Conservation (phyloP, 176 grass and related monocot species). For the Zea luxurians region DNA sequence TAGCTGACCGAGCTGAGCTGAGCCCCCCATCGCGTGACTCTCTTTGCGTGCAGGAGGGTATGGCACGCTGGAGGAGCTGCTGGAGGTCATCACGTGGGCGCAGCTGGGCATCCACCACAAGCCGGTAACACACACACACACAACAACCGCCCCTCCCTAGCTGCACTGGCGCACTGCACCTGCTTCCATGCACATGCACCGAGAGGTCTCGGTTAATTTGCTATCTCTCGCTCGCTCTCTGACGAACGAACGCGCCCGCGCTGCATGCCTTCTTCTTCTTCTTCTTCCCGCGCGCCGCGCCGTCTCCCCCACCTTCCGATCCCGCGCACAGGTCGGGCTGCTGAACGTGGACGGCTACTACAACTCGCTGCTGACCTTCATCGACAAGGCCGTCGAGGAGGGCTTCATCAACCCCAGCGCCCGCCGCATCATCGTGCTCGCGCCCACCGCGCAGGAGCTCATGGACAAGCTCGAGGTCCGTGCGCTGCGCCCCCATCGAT, state of each 20-base stretch:
- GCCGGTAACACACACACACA: conserved; percentile 42
- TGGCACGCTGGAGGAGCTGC: conserved; percentile 96
- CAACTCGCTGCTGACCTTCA: conserved; percentile 96
- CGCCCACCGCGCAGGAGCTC: conserved; percentile 81
- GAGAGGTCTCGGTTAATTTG: not conserved
- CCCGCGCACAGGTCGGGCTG: conserved; percentile 62
- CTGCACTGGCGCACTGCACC: too few species aligned
- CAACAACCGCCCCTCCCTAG: too few species aligned
- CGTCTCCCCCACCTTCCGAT: too few species aligned
- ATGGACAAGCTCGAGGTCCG: conserved; percentile 93
- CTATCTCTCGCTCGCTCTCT: not conserved
- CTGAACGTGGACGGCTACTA: conserved; percentile 99
- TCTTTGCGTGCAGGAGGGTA: conserved; percentile 89
- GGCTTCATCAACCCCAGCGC: conserved; percentile 87
- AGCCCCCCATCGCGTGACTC: too few species aligned
- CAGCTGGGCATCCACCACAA: conserved; percentile 99
- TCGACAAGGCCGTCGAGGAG: conserved; percentile 98
- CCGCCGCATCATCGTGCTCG: conserved; percentile 89
- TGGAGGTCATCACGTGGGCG: conserved; percentile 99
- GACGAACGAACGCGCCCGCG: not conserved
- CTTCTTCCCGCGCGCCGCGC: too few species aligned
- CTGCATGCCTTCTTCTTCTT: too few species aligned
- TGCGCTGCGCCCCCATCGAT: too few species aligned
- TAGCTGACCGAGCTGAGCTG: not conserved
- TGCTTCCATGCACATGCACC: too few species aligned